Base-by-base conservation (phyloP, 1,284 basidiomycete genomes). In the Lignosus rhinocerotis region DNA sequence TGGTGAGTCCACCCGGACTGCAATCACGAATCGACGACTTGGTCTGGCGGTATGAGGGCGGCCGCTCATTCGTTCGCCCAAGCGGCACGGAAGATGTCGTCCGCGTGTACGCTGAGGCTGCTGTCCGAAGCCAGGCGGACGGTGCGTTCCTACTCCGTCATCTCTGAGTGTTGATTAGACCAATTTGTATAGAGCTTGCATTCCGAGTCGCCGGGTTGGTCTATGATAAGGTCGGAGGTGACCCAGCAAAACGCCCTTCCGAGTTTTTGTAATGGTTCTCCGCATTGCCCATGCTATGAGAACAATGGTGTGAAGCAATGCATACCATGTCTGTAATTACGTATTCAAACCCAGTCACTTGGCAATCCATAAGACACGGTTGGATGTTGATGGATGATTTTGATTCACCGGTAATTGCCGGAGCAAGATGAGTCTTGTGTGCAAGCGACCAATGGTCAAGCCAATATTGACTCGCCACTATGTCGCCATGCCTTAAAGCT, bases 11-110 rank as follows among this genome's bases (percentile, higher is more conserved):
- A 1, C 75, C 75, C 7, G 92, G 92, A 3, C 72, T 98, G 63
- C 97, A 99, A 75, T 80, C 73, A n/a, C 88, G 86, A 73, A 89
- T 99, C 47, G 92, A 99, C 65, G 90, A 91, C 49, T 80, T 94
- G 32, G 90, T 94, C 31, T 79, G 80, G 54, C 88, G 88, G 69
- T 93, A 91, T 70, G 88, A 92, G 55, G 87, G 87, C 34, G 97
- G 96, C 0, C 84, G 97, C 48, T 86, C 91, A 30, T 99, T 99
- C 73, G 96, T 99, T 12, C 78, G 97, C 59, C 97, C 97, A 1
- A 97, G 94, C 74, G 97, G 97, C 11, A 99, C 97, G 17, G 97
- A 99, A 73, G 96, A 99, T 71, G 96, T 97, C 45, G 97, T 99
- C 11, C 84, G 97, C 61, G 96, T 99, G 8, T 99, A 99, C 71